Conservation (phyloP, 495 filamentous ascomycete genomes). For the Aspergillus carlsbadensis region DNA sequence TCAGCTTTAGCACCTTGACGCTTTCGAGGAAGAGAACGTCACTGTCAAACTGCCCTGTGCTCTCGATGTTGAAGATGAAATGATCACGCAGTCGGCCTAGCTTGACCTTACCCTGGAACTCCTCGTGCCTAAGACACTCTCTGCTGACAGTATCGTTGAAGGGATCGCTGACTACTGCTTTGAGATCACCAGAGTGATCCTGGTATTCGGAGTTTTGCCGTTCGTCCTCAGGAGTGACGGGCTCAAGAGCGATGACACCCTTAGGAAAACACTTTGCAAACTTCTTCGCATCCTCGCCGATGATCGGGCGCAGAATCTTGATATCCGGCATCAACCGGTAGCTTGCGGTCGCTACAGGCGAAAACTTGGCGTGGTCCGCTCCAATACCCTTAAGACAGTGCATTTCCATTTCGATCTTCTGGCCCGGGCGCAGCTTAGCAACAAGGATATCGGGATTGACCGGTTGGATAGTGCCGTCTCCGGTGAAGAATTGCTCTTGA, state of each 20-base stretch:
- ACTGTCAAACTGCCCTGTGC: constrained; percentile 88
- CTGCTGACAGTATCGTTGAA: constrained; percentile 90
- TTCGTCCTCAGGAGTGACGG: constrained; percentile 63
- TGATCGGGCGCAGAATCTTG: constrained; percentile 73
- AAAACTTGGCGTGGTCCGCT: constrained; percentile 96
- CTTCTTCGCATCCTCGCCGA: constrained; percentile 82
- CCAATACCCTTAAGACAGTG: constrained; percentile 94
- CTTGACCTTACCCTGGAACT: constrained; percentile 94
- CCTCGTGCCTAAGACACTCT: constrained; percentile 86
- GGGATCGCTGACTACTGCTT: constrained; percentile 81
- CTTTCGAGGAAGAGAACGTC: constrained; percentile 88
- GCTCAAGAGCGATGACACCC: constrained; percentile 81
- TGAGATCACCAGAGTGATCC: constrained; percentile 68
- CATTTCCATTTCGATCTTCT: constrained; percentile 77
- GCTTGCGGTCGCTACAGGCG: constrained; percentile 88
- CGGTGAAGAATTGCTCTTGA: constrained; percentile 67
- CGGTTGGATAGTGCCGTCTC: constrained; percentile 63
- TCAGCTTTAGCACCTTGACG: constrained; percentile 78
- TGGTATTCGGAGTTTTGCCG: constrained; percentile 64
- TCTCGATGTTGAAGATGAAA: constrained; percentile 96
- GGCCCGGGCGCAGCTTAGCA: constrained; percentile 89
- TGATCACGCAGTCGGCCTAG: constrained; percentile 87
- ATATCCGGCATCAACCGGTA: constrained; percentile 91
- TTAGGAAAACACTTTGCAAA: constrained; percentile 86
- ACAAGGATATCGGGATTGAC: constrained; percentile 92